These are phyloP conservation scores for Colletotrichum tanaceti DNA, from an alignment of 2,329 filamentous ascomycete species.

Conservation along the genomic window DNA sequence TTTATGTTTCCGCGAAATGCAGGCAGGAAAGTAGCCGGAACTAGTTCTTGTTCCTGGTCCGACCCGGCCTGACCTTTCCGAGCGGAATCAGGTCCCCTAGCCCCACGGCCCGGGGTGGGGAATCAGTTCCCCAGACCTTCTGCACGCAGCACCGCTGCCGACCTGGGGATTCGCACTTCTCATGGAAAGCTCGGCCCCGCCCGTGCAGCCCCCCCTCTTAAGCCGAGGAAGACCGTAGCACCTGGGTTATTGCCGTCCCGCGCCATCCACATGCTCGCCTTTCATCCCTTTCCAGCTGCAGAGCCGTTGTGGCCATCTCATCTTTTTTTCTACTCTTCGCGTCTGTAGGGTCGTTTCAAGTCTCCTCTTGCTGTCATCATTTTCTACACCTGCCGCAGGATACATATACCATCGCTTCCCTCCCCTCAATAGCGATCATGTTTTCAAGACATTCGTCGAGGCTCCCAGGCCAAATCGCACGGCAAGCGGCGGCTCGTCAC, in stretches of 20 bases:
- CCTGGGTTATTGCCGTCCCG: constrained; percentile 31
- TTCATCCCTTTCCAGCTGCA: constrained; percentile 24
- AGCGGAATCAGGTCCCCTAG: constrained; percentile 7
- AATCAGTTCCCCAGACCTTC: constrained; percentile 15
- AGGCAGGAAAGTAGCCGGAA: constrained; percentile 15
- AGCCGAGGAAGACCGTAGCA: constrained; percentile 39
- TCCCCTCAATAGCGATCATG: constrained; percentile 46
- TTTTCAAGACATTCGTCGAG: constrained; percentile 49
- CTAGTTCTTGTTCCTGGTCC: not conserved
- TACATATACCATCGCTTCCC: not conserved
- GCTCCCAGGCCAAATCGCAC: constrained; percentile 51
- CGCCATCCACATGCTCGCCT: constrained; percentile 37
- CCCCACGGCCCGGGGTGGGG: constrained; percentile 39
- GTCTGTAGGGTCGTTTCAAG: constrained; percentile 26
- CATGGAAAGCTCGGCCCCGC: constrained; percentile 37
- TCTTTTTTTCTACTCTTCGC: constrained; percentile 18
- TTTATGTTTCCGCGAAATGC: constrained; percentile 3
- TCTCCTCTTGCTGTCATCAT: constrained; percentile 4
- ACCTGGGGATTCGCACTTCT: constrained; percentile 16
- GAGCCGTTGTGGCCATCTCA: constrained; percentile 26
- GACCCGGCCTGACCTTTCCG: constrained; percentile 6
- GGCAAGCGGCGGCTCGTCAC: constrained; percentile 56
- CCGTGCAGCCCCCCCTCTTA: constrained; percentile 34
- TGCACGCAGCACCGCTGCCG: not conserved
- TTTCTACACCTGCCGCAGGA: constrained; percentile 14